Conservation (phyloP, 2,329 filamentous ascomycete species). For the Ascochyta pisi region DNA sequence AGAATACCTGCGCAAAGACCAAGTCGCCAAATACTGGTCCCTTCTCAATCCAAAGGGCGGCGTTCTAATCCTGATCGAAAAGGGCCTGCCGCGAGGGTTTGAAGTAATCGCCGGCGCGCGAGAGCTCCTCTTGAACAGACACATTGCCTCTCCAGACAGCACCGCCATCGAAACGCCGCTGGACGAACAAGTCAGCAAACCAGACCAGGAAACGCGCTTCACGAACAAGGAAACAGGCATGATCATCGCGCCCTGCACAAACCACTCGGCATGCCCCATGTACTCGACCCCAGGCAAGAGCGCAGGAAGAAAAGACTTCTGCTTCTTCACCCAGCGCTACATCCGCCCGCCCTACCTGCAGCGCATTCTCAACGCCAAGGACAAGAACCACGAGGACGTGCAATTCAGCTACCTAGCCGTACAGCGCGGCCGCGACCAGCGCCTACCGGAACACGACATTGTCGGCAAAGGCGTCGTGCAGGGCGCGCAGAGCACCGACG, state of each 20-base stretch:
- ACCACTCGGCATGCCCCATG: constrained; percentile 88
- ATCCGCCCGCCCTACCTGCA: constrained; percentile 84
- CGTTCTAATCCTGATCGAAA: constrained; percentile 86
- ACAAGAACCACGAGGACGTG: constrained; percentile 86
- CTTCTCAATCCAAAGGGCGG: constrained; percentile 84
- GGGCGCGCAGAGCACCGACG: constrained; percentile 64
- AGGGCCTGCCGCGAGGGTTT: constrained; percentile 89
- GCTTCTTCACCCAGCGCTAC: constrained; percentile 88
- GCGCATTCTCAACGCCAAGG: constrained; percentile 70
- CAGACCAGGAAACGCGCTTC: constrained; percentile 42
- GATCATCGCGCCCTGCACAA: constrained; percentile 78
- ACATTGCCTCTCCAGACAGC: constrained; percentile 70
- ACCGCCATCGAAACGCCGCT: constrained; percentile 48
- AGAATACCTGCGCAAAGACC: constrained; percentile 76
- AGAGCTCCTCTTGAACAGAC: constrained; percentile 76
- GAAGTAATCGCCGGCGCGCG: constrained; percentile 88
- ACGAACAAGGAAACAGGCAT: constrained; percentile 63
- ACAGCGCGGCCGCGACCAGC: constrained; percentile 73
- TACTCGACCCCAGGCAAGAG: constrained; percentile 74
- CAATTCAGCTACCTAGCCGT: constrained; percentile 90
- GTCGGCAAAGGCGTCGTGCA: constrained; percentile 51
- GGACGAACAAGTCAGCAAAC: constrained; percentile 53
- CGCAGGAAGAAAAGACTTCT: constrained; percentile 83
- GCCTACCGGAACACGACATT: constrained; percentile 47
- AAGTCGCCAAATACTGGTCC: constrained; percentile 89